Percentiles rank a stretch among this genome's conserved stretches.
Evolutionary conservation across 768 basidiomycete species (phyloP).

Genomic region (Lactarius hatsudake): DNA sequence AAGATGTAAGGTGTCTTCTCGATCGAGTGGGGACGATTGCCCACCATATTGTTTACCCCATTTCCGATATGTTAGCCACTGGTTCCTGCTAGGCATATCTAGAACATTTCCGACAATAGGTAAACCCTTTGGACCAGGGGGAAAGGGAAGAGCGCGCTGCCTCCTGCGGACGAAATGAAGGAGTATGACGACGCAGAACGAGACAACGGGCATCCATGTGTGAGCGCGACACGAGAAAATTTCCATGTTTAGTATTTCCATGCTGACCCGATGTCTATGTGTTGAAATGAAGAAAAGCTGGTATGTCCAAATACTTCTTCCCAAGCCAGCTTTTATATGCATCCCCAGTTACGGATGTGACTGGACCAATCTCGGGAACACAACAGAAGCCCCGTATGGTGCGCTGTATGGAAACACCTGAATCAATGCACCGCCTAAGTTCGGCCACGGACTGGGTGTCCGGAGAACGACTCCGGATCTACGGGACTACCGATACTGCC

Average conservation of each 20-base stretch:
- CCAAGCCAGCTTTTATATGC: slow-evolving; percentile 12
- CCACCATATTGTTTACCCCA: slow-evolving; percentile 30
- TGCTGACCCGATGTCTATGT: neutral
- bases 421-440: neutral
- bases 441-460: neutral
- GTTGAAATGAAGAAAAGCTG: neutral
- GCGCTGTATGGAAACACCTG: neutral
- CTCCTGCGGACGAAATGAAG: slow-evolving; percentile 4
- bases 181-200: slow-evolving; percentile 1
- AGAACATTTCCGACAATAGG: slow-evolving; percentile 29
- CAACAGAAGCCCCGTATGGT: neutral
- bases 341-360: neutral
- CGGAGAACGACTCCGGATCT: slow-evolving; percentile 3
- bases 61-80: slow-evolving; percentile 27
- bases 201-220: slow-evolving; percentile 3
- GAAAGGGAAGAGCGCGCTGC: slow-evolving; percentile 20
- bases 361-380: too few relatives aligned
- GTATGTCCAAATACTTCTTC: neutral
- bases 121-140: slow-evolving; percentile 31
- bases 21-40: neutral
- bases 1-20: neutral
- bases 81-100: slow-evolving; percentile 27
- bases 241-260: neutral
- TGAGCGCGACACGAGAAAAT: neutral
- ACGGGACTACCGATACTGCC: neutral